phyloP scores from a whole-genome alignment of 1,284 basidiomycete species.

The Microbotryum intermedium region DNA sequence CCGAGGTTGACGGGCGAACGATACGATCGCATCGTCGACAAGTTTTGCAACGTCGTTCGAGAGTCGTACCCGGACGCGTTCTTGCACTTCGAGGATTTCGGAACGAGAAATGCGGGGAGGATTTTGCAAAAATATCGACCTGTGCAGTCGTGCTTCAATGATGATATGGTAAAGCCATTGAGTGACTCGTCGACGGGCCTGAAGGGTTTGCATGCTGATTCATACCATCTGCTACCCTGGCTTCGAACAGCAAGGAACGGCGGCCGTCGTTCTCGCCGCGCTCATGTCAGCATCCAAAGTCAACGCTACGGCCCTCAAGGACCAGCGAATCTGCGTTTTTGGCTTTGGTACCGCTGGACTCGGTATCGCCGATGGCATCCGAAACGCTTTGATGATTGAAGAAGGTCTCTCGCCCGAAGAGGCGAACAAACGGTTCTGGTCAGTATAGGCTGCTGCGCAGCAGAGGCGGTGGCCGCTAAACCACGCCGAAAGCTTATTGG shows the following conservation, averaged over 20 bases:
- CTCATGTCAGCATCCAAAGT: conserved; percentile 65
- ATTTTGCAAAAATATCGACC: conserved; percentile 60
- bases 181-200: background rate
- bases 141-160: conserved; percentile 62
- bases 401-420: conserved; percentile 48
- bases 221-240: too few relatives aligned
- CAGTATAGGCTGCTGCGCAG: conserved; percentile 40
- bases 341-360: conserved; percentile 70
- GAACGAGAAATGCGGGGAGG: conserved; percentile 51
- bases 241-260: conserved; percentile 67
- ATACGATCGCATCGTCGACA: conserved; percentile 61
- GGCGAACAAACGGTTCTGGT: conserved; percentile 58
- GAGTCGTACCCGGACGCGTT: conserved; percentile 48
- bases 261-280: conserved; percentile 72
- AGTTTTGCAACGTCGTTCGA: conserved; percentile 49
- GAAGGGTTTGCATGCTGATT: too few relatives aligned
- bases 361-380: conserved; percentile 62
- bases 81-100: conserved; percentile 71
- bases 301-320: conserved; percentile 52
- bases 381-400: conserved; percentile 56
- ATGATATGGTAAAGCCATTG: conserved; percentile 2
- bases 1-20: conserved; percentile 55
- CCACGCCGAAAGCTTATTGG: conserved; percentile 27
- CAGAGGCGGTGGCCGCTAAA: too few relatives aligned
- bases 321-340: conserved; percentile 68